Evolutionary conservation across 352 stramenopile genomes (phyloP), one percentile per base, ranked within the genome.

Genomic region (Pythium brassicae): DNA sequence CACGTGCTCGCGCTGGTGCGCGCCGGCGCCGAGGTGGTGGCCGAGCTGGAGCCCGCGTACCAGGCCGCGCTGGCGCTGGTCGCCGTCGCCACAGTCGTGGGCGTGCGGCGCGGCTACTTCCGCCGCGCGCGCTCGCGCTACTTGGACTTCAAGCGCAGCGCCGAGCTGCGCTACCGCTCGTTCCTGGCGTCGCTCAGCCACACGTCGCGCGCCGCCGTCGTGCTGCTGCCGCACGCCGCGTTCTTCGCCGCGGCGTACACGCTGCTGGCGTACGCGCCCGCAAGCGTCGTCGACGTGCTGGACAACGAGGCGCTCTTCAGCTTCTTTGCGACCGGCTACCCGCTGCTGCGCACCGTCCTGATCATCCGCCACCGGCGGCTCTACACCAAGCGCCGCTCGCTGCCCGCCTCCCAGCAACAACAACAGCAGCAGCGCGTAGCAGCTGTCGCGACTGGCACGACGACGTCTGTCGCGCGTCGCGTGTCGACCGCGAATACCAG

Each of bases 21-120:
- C 47, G 52, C 84, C 9, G 57, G 62, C 0, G 71, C 55, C 8
- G 67, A 85, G 44, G 71, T 74, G 26, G 62, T 91, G 17, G 65
- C 57, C 35, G 57, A 72, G 52, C 70, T 94, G 53, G 76, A 91
- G n/a, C 81, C 78, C 0, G 57, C 82, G 17, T 60, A 87, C 49
- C 82, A 94, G 53, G 67, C 66, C 11, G 51, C 63, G 22, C 34
- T 88, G 27, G 70, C 61, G 10, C 10, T 69, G 20, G 50, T 59
- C 10, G 19, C 54, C 2, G 23, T 86, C 0, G 53, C 88, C 11
- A 47, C 72, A 23, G 46, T 60, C 34, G 57, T 94, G 15, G 83
- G 78, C 50, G 72, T 86, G 35, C 82, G 80, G 14, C 68, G 75
- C 25, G 83, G 84, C 14, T 94, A 92, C 63, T 72, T 92, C 15